Evolutionary conservation across 257 asterid genomes (phyloP).

Genomic region (Solanum gandarillasii): DNA sequence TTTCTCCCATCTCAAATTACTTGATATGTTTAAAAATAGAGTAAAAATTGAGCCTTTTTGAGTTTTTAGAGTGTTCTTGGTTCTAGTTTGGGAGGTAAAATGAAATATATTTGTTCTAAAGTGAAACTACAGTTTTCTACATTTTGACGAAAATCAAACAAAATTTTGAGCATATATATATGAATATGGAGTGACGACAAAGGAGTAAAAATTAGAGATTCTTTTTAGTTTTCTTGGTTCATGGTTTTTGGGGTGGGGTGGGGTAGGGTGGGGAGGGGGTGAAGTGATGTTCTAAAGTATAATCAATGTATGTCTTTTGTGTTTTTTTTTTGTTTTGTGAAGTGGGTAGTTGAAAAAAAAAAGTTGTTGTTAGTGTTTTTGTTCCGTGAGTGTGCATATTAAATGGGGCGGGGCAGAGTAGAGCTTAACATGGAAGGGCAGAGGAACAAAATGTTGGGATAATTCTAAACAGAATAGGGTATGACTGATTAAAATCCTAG

Average conservation of each 20-base stretch:
- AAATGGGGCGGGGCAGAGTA: background rate
- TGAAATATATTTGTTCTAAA: too few species aligned
- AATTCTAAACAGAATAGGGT: background rate
- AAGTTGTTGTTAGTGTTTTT: too few species aligned
- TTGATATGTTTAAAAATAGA: too few species aligned
- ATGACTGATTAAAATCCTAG: background rate
- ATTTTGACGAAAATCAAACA: too few species aligned
- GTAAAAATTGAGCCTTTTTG: too few species aligned
- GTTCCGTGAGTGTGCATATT: background rate
- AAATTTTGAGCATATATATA: too few species aligned
- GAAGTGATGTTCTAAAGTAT: background rate
- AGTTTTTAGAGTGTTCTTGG: background rate
- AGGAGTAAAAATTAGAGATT: too few species aligned
- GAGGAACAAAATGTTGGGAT: background rate
- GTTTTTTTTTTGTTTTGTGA: background rate
- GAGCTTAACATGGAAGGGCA: background rate
- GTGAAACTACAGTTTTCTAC: too few species aligned
- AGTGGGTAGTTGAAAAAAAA: background rate
- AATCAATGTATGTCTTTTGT: background rate
- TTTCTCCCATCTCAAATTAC: too few species aligned
- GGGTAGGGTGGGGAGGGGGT: too few species aligned
- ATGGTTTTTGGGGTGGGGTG: background rate
- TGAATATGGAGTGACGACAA: too few species aligned
- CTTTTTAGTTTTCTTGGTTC: background rate
- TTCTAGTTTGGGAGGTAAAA: too few species aligned